phyloP scores from a whole-genome alignment of 2,329 filamentous ascomycete genomes.

The Aspergillus fructus region DNA sequence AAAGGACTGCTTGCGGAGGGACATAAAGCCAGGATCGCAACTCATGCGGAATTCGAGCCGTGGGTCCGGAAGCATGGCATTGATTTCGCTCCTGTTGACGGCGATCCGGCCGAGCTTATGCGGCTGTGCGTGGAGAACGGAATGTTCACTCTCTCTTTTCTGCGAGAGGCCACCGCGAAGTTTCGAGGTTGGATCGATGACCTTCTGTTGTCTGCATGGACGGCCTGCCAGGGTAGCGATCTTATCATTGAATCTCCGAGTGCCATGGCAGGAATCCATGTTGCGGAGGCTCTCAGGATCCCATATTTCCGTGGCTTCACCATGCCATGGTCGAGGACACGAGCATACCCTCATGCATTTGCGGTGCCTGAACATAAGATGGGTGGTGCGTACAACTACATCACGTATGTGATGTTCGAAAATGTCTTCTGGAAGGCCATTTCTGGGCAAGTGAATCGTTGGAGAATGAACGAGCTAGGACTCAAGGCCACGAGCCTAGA shows the following conservation, averaged over 20 bases:
- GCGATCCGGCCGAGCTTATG: slow-evolving; percentile 94
- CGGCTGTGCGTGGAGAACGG: slow-evolving; percentile 93
- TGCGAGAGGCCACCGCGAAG: slow-evolving; percentile 80
- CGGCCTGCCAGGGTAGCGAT: slow-evolving; percentile 81
- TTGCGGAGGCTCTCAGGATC: slow-evolving; percentile 87
- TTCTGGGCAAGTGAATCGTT: slow-evolving; percentile 84
- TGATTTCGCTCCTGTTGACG: slow-evolving; percentile 82
- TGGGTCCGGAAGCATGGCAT: slow-evolving; percentile 95
- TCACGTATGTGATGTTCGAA: slow-evolving; percentile 95
- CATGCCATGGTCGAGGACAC: slow-evolving; percentile 97
- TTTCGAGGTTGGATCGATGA: slow-evolving; percentile 96
- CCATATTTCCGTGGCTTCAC: slow-evolving; percentile 97
- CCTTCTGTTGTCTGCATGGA: slow-evolving; percentile 76
- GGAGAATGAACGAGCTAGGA: slow-evolving; percentile 78
- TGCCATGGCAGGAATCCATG: slow-evolving; percentile 96
- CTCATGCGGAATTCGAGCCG: slow-evolving; percentile 81
- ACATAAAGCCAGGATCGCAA: slow-evolving; percentile 83
- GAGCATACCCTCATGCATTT: slow-evolving; percentile 95
- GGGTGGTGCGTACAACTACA: slow-evolving; percentile 92
- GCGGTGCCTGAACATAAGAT: slow-evolving; percentile 89
- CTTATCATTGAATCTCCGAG: slow-evolving; percentile 92
- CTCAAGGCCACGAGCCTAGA: slow-evolving; percentile 79
- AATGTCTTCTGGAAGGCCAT: slow-evolving; percentile 96
- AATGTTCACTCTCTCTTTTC: slow-evolving; percentile 91
- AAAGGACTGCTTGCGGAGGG: slow-evolving; percentile 87